Evolutionary conservation across 2,329 filamentous ascomycete species (phyloP).

Genomic region (Cladophialophora exuberans): DNA sequence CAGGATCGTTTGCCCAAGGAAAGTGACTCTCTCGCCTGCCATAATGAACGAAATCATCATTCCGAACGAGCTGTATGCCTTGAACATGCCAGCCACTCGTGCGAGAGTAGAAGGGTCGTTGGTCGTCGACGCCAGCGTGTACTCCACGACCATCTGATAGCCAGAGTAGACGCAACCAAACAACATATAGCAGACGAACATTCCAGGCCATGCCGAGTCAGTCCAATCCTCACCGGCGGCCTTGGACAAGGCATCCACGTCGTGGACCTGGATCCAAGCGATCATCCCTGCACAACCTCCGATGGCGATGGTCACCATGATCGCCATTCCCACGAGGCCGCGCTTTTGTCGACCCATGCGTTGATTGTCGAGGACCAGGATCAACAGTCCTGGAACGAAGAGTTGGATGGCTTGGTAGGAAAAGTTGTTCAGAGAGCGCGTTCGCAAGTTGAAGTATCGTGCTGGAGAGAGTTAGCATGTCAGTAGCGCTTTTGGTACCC

Average conservation of each 20-base stretch:
- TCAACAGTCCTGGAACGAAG: conserved; percentile 4
- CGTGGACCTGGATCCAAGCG: conserved; percentile 12
- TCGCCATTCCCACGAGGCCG: conserved; percentile 11
- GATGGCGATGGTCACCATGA: conserved; percentile 10
- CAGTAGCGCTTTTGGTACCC: not conserved
- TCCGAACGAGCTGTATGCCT: conserved; percentile 20
- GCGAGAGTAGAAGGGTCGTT: conserved; percentile 27
- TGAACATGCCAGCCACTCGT: conserved; percentile 20
- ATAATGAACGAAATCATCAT: conserved; percentile 28
- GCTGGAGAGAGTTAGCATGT: not conserved
- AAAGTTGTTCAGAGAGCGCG: conserved; percentile 25
- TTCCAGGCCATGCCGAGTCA: not conserved
- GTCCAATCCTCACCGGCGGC: conserved; percentile 7
- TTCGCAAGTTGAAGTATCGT: conserved; percentile 26
- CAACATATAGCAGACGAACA: conserved; percentile 14
- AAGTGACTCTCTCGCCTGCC: conserved; percentile 20
- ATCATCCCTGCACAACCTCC: conserved; percentile 2
- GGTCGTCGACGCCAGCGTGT: conserved; percentile 16
- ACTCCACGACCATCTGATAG: conserved; percentile 20
- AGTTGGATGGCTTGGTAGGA: conserved; percentile 22
- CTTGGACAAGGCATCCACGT: conserved; percentile 1
- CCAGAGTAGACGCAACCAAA: conserved; percentile 13
- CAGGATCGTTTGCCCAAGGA: conserved; percentile 19
- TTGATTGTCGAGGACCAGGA: conserved; percentile 37
- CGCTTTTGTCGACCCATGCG: conserved; percentile 13